phyloP scores from a whole-genome alignment of 805 yeast genomes.

The Zygosaccharomyces lentus region DNA sequence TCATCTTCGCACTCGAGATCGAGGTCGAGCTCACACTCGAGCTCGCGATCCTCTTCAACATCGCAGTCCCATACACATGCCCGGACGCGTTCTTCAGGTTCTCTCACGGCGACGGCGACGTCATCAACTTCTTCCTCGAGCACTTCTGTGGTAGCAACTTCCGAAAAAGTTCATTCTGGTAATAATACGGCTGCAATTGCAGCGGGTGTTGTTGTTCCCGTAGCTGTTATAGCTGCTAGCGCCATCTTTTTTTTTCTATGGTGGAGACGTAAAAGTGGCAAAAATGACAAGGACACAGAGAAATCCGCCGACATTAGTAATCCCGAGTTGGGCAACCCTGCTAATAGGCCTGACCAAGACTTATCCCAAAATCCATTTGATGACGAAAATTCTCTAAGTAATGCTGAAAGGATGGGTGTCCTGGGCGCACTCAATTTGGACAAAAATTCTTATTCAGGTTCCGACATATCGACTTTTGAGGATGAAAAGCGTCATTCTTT shows the following conservation, averaged over 20 bases:
- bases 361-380: slow-evolving; percentile 30
- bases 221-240: slow-evolving; percentile 46
- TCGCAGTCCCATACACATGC: slow-evolving; percentile 28
- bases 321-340: slow-evolving; percentile 39
- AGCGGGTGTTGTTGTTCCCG: slow-evolving; percentile 82
- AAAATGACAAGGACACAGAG: slow-evolving; percentile 31
- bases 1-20: slow-evolving; percentile 13
- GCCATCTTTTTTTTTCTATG: slow-evolving; percentile 52
- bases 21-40: slow-evolving; percentile 1
- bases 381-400: slow-evolving; percentile 25
- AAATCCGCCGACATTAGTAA: slow-evolving; percentile 37
- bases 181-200: slow-evolving; percentile 75
- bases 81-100: slow-evolving; percentile 24
- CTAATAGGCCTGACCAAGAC: slow-evolving; percentile 32
- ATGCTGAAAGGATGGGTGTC: slow-evolving; percentile 42
- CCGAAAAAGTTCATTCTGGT: slow-evolving; percentile 21
- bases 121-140: slow-evolving; percentile 29
- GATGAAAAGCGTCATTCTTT: slow-evolving; percentile 20
- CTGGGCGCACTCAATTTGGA: slow-evolving; percentile 51
- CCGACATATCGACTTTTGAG: slow-evolving; percentile 44
- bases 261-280: slow-evolving; percentile 40
- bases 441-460: slow-evolving; percentile 46
- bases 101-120: slow-evolving; percentile 29
- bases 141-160: slow-evolving; percentile 30
- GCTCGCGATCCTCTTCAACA: slow-evolving; percentile 23